Evolutionary conservation across 371 early-diverging fungal genomes (phyloP).

Genomic region (Cokeromyces recurvatus): DNA sequence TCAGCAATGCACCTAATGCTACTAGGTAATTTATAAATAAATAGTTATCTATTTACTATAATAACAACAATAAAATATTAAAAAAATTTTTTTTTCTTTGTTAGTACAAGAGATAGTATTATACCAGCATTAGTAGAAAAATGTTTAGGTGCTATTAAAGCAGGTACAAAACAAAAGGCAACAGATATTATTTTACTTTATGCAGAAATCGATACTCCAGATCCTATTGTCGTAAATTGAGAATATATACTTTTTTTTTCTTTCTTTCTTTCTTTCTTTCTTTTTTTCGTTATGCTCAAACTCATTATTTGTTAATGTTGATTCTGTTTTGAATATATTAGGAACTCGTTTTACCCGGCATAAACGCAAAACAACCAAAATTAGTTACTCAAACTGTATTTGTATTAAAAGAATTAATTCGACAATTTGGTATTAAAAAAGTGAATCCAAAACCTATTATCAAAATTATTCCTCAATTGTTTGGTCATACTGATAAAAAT

Average conservation of each 20-base stretch:
- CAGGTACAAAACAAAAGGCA: slow-evolving; percentile 75
- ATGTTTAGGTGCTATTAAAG: slow-evolving; percentile 77
- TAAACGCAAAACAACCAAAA: slow-evolving; percentile 90
- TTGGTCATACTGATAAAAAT: slow-evolving; percentile 89
- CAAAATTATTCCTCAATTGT: slow-evolving; percentile 82
- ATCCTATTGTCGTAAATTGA: slow-evolving; percentile 78
- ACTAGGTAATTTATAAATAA: slow-evolving; percentile 46
- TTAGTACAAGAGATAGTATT: slow-evolving; percentile 64
- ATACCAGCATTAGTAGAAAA: slow-evolving; percentile 87
- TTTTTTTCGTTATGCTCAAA: too few species aligned
- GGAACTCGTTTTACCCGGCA: slow-evolving; percentile 74
- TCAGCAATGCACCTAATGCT: slow-evolving; percentile 80
- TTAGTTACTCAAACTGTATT: slow-evolving; percentile 74
- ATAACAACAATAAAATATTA: too few species aligned
- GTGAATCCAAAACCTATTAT: slow-evolving; percentile 77
- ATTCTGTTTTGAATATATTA: slow-evolving; percentile 24
- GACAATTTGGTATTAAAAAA: slow-evolving; percentile 76
- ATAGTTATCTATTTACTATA: background rate
- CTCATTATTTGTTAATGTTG: too few species aligned
- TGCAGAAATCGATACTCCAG: slow-evolving; percentile 82
- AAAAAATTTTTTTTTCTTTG: slow-evolving; percentile 1
- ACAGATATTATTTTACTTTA: slow-evolving; percentile 79
- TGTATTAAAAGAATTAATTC: slow-evolving; percentile 71
- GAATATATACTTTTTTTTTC: too few species aligned
- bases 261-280: too few species aligned